Base-by-base conservation (phyloP, 2,329 filamentous ascomycete genomes). In the Torrubiellomyces zombiae region DNA sequence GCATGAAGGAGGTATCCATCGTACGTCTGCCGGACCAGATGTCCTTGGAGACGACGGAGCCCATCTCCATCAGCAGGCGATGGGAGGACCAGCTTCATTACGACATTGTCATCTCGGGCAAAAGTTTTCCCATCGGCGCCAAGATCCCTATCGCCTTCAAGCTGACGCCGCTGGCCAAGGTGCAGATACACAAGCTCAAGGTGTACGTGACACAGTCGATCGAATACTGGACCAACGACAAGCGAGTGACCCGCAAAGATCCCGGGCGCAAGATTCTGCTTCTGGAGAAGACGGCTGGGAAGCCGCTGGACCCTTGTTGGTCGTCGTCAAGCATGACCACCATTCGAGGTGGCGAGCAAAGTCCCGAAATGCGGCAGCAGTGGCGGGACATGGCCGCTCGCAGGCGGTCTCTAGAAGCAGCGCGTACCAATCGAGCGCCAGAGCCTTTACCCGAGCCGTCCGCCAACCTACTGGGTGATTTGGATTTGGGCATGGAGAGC, bases 21-120 rank as follows among this genome's bases (percentile, higher is more conserved):
- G 81, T 93, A 26, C 75, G 85, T 21, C 73, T 89, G 4, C 85
- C 85, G 0, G 72, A 86, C 24, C 82, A 92, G 50, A 69, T 83
- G 22, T 93, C 83, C 1, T 58, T 93, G 14, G 85, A 94, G 48
- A 82, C 82, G 48, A 76, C 83, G 14, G 85, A 94, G 44, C 85
- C 85, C 3, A 93, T 94, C 39, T 86, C 83, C 8, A 93, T 94
- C 42, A 86, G 79, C 35, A 65, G 85, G 12, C 83, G 81, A 33
- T 94, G 85, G 85, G 85, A 94, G 45, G 83, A 94, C 38, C 85
- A 93, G 43, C 59, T 94, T 16, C 82, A 91, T 42, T 94, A 94
- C 52, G 85, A 94, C 41, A 93, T 94, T 38, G 75, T 93, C 45
- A 92, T 94, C 27, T 93, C 83, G 2, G 85, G 85, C 27, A 93